phyloP scores from a whole-genome alignment of 2,329 filamentous ascomycete genomes.

The Truncatella angustata region DNA sequence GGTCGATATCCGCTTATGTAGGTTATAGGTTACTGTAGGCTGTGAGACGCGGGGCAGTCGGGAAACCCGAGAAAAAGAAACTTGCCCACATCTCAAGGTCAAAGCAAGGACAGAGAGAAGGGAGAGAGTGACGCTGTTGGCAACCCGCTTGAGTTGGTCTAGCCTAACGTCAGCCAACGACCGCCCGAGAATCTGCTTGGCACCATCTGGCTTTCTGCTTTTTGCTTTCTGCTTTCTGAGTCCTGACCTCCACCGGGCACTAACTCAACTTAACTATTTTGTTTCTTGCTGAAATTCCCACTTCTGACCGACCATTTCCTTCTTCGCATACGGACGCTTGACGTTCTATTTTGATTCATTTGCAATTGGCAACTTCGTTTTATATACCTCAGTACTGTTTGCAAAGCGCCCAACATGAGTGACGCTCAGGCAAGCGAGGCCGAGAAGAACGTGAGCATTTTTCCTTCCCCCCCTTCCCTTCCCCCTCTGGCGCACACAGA shows the following conservation, averaged over 20 bases:
- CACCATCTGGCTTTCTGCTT: not conserved
- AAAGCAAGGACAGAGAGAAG: too few relatives aligned
- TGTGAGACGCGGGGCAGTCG: not conserved
- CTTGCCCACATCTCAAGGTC: not conserved
- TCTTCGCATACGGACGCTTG: not conserved
- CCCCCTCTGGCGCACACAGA: slow-evolving; percentile 9
- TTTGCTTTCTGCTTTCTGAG: not conserved
- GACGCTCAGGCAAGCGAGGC: slow-evolving; percentile 85
- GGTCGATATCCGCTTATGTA: too few relatives aligned
- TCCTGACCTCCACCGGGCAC: not conserved
- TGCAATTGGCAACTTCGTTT: too few relatives aligned
- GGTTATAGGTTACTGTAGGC: not conserved
- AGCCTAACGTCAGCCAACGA: too few relatives aligned
- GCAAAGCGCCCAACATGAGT: slow-evolving; percentile 67
- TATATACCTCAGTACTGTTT: too few relatives aligned
- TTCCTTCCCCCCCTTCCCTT: slow-evolving; percentile 1
- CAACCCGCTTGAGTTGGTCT: too few relatives aligned
- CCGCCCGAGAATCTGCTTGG: not conserved
- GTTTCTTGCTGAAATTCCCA: not conserved
- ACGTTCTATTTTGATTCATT: too few relatives aligned
- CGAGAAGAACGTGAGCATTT: slow-evolving; percentile 81
- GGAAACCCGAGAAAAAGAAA: not conserved
- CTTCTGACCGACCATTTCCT: not conserved
- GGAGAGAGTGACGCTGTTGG: slow-evolving; percentile 1
- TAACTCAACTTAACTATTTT: not conserved